Evolutionary conservation across 306 rosid species (phyloP), one percentile per base, ranked within the genome.

Genomic region (Datisca glomerata): DNA sequence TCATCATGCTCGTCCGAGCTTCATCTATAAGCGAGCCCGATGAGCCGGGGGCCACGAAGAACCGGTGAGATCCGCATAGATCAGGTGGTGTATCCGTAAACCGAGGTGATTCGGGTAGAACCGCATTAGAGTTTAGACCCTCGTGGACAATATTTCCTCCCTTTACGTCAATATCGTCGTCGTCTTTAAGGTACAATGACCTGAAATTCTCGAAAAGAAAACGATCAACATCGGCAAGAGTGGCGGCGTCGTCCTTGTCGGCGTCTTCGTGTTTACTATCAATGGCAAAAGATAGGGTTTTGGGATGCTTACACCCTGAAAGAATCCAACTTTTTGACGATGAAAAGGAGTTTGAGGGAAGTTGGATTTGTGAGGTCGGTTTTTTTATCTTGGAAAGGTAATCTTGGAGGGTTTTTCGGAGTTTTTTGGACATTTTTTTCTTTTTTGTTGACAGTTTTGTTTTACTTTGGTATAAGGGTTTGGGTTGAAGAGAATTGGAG

Each of bases 201-300:
- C 70, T 72, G 72, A 81, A 86, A 46, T 86, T 86, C 61, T 86
- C 94, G 0, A 71, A 29, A 49, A 86, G 79, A 13, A 86, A 81
- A 0, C 70, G 77, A 12, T 86, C 94, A 10, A 81, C 24, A 16
- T 81, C 94, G 0, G 75, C 68, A 13, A 86, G 65, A 2, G 85
- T 66, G 8, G 86, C 96, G 7, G 75, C 78, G 9, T 68, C 18
- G 2, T 32, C 54, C 7, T 24, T 41, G 17, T 18, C 29, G 2
- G 36, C 47, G 5, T 45, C 44, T 4, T 37, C 49, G 40, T 42
- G 41, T 28, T 34, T 43, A 15, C 51, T 29, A 31, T 67, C 70
- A 0, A 75, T 3, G 22, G 74, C 68, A 3, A 81, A 37, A 0
- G 96, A 86, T 8, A 63, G 63, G 11, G 94, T 86, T 35, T 61